Evolutionary conservation across 2,329 filamentous ascomycete species (phyloP).

Genomic region (Cladosporium oxysporum): DNA sequence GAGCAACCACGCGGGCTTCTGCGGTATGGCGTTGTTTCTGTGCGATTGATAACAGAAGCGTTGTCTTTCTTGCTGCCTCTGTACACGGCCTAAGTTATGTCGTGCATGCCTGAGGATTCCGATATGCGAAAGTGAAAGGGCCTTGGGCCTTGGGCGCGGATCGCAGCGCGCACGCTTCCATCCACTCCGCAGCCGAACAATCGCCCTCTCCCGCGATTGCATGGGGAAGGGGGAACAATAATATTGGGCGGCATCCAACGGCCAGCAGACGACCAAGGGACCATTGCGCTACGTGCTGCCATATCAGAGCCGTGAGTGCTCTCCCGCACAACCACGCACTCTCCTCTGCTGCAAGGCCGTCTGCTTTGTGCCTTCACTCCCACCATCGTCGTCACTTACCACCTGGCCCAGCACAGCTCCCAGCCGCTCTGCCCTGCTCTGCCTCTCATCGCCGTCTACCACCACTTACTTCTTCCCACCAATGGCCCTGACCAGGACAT

Average conservation of each 20-base stretch:
- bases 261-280: neutral
- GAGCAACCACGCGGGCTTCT: neutral
- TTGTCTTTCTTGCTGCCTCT: neutral
- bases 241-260: neutral
- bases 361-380: neutral
- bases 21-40: neutral
- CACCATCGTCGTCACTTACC: neutral
- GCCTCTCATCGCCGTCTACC: neutral
- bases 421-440: neutral
- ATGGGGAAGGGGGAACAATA: neutral
- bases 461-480: neutral
- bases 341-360: neutral
- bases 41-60: neutral
- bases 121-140: constrained; percentile 2
- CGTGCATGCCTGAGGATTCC: neutral
- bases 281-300: neutral
- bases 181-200: neutral
- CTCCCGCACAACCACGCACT: neutral
- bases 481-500: constrained; percentile 15
- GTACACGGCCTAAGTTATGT: neutral
- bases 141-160: neutral
- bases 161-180: neutral
- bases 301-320: neutral
- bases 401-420: neutral
- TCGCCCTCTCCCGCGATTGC: neutral